Evolutionary conservation across 306 rosid genomes (phyloP).

Genomic region (Cicer yamashitae): DNA sequence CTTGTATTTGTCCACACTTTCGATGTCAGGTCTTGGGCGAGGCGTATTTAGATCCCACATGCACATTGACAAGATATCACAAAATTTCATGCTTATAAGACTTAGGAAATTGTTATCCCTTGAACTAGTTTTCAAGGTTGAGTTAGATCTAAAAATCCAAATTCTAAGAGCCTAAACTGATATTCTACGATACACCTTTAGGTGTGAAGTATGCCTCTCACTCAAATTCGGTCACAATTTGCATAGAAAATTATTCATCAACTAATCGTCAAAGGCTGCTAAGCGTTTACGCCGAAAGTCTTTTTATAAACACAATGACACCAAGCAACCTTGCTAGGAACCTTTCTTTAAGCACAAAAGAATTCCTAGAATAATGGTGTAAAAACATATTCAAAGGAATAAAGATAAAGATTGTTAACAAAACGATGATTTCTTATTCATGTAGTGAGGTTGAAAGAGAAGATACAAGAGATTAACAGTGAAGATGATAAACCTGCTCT

Average conservation of each 20-base stretch:
- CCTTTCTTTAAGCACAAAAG: no score
- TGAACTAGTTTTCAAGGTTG: background rate
- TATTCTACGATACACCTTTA: background rate
- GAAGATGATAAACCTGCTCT: no score
- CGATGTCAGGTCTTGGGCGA: background rate
- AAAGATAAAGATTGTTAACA: no score
- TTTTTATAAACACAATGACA: background rate
- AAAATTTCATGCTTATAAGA: background rate
- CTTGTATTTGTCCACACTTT: background rate
- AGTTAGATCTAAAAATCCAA: conserved; percentile 3
- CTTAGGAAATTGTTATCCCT: background rate
- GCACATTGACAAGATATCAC: background rate
- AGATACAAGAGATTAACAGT: no score
- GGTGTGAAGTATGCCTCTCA: background rate
- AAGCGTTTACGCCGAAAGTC: background rate
- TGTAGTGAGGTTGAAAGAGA: no score
- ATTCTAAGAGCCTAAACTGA: background rate
- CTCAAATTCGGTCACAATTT: background rate
- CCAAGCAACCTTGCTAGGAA: background rate
- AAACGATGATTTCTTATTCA: no score
- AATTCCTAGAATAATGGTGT: no score
- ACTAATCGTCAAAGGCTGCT: conserved; percentile 1
- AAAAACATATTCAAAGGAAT: no score
- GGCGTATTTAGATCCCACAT: conserved; percentile 1
- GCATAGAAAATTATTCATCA: conserved; percentile 6